Percentiles rank a stretch among this genome's conserved stretches.
phyloP scores from a whole-genome alignment of 2,329 filamentous ascomycete species.

The Fusarium anguioides region DNA sequence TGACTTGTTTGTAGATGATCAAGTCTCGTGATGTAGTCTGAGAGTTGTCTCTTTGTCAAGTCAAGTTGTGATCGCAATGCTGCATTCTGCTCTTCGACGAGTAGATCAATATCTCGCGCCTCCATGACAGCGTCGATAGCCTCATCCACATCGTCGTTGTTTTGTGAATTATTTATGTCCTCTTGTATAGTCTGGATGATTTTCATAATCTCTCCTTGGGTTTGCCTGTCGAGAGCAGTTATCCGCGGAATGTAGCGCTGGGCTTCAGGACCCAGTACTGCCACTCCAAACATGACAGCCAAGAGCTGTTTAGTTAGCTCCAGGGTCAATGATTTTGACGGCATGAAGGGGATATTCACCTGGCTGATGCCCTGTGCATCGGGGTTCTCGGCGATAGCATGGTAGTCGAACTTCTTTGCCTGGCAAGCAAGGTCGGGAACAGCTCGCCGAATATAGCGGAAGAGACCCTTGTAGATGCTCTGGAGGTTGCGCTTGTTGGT shows the following conservation, averaged over 20 bases:
- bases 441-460: slow-evolving; percentile 65
- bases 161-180: slow-evolving; percentile 51
- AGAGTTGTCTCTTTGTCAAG: slow-evolving; percentile 65
- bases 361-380: slow-evolving; percentile 65
- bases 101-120: slow-evolving; percentile 64
- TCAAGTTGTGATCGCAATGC: slow-evolving; percentile 63
- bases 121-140: slow-evolving; percentile 55
- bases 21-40: slow-evolving; percentile 68
- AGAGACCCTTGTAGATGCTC: slow-evolving; percentile 64
- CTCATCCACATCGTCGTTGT: slow-evolving; percentile 55
- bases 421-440: slow-evolving; percentile 64
- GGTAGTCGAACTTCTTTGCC: slow-evolving; percentile 65
- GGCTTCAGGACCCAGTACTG: slow-evolving; percentile 68
- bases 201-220: slow-evolving; percentile 59
- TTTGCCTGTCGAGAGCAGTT: slow-evolving; percentile 54
- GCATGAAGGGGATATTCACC: slow-evolving; percentile 47
- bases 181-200: slow-evolving; percentile 57
- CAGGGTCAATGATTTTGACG: background rate
- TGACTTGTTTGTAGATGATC: slow-evolving; percentile 71
- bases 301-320: slow-evolving; percentile 60
- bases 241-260: slow-evolving; percentile 64
- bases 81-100: slow-evolving; percentile 67
- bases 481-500: slow-evolving; percentile 65
- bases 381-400: slow-evolving; percentile 67
- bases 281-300: slow-evolving; percentile 70